Percentiles rank a stretch among this genome's conserved stretches.
Conservation (phyloP, 139 green algal genomes). For the Ostreobium quekettii region DNA sequence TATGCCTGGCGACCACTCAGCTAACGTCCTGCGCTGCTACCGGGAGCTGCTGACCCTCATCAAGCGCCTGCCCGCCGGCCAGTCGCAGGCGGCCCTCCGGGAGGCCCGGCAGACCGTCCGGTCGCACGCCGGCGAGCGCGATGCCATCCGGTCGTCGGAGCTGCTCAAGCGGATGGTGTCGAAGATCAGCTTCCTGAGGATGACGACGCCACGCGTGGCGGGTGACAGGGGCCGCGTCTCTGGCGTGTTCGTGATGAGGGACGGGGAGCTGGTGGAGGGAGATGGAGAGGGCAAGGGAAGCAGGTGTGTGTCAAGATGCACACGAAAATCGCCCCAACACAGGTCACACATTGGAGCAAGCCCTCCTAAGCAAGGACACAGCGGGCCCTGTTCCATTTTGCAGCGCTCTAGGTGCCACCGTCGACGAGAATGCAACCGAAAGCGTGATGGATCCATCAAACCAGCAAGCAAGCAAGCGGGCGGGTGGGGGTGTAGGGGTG, state of each 20-base stretch:
- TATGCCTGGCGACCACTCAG: not conserved
- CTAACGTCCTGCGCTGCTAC: conserved; percentile 32
- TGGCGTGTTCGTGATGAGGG: conserved; percentile 38
- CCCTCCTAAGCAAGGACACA: too few relatives aligned
- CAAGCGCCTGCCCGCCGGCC: conserved; percentile 25
- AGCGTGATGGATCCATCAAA: too few relatives aligned
- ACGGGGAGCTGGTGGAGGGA: conserved; percentile 45
- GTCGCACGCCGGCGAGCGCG: conserved; percentile 21
- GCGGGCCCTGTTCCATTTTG: too few relatives aligned
- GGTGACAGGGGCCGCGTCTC: conserved; percentile 23
- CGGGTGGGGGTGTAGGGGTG: too few relatives aligned
- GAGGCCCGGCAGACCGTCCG: conserved; percentile 28
- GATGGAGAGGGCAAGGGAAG: not conserved
- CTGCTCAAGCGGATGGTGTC: conserved; percentile 40
- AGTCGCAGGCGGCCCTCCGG: not conserved
- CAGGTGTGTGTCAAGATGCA: conserved; percentile 17
- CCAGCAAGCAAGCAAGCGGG: too few relatives aligned
- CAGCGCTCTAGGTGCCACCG: too few relatives aligned
- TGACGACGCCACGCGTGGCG: conserved; percentile 30
- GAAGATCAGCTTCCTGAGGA: conserved; percentile 48
- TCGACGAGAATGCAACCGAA: too few relatives aligned
- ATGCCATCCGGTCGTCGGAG: conserved; percentile 27
- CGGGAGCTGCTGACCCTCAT: conserved; percentile 39
- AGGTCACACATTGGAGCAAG: too few relatives aligned
- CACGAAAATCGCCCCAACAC: too few relatives aligned